Conservation (phyloP, 768 basidiomycete species). For the Lanmaoa pseudosensibilis region DNA sequence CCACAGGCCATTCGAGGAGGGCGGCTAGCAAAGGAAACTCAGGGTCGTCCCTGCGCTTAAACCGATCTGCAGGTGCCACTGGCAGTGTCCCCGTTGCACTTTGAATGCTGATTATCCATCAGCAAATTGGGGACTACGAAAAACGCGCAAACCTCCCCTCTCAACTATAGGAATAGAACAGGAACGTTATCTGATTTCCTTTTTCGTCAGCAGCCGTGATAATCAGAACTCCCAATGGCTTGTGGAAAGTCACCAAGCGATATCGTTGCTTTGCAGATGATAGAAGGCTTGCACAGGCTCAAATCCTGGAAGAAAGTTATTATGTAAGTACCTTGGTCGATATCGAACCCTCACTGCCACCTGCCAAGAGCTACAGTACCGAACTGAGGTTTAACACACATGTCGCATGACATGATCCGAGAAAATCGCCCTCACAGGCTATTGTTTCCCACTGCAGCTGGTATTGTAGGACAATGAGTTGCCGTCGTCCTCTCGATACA, state of each 20-base stretch:
- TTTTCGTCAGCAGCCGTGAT: background rate
- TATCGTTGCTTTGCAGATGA: background rate
- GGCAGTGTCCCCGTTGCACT: background rate
- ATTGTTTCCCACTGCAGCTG: background rate
- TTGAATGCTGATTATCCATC: background rate
- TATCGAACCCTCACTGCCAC: background rate
- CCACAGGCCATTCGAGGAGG: background rate
- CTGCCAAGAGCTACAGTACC: background rate
- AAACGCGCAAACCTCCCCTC: background rate
- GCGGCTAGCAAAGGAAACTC: background rate
- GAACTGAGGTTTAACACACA: background rate
- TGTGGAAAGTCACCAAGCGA: background rate
- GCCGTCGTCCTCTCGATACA: background rate
- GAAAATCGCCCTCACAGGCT: background rate
- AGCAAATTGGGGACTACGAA: background rate
- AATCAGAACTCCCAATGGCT: background rate
- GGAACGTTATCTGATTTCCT: too few species aligned
- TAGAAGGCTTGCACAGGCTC: background rate
- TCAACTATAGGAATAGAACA: background rate
- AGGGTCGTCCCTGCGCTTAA: conserved; percentile 8
- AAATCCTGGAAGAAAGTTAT: background rate
- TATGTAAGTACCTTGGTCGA: too few species aligned
- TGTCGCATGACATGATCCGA: background rate
- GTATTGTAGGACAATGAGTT: background rate
- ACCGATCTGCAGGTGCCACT: background rate